Conservation (phyloP, 1,284 basidiomycete species). For the Tremellales sp. region DNA sequence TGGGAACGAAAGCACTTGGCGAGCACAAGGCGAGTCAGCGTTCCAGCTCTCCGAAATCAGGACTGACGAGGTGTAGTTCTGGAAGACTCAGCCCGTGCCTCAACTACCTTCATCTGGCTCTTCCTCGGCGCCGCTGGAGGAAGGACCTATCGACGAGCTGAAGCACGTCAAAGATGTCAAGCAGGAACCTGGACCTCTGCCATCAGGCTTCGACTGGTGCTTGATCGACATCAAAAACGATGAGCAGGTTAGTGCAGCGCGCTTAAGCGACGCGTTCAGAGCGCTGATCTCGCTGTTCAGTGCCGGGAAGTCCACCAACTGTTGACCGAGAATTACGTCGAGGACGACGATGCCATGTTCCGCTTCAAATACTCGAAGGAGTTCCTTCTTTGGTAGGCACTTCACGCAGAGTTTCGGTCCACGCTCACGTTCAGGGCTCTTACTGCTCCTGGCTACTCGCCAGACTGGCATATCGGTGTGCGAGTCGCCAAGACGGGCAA, state of each 20-base stretch:
- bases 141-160: conserved; percentile 85
- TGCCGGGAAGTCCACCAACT: conserved; percentile 89
- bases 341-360: conserved; percentile 93
- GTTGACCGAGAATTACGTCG: conserved; percentile 90
- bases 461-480: conserved; percentile 95
- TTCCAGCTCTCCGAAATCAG: no score
- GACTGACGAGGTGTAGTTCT: conserved; percentile 60
- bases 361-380: conserved; percentile 94
- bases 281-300: conserved; percentile 49
- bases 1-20: conserved; percentile 69
- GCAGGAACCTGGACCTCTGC: conserved; percentile 81
- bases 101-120: conserved; percentile 50
- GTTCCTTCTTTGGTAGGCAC: conserved; percentile 79
- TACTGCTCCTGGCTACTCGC: conserved; percentile 85
- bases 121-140: conserved; percentile 57
- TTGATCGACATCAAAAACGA: conserved; percentile 74
- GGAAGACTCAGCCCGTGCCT: conserved; percentile 92
- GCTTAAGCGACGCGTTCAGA: conserved; percentile 1
- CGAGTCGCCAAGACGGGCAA: conserved; percentile 85
- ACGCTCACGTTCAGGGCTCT: conserved; percentile 67
- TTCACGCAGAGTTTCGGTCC: not conserved
- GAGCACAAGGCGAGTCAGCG: conserved; percentile 69
- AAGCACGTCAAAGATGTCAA: conserved; percentile 73
- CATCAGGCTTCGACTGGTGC: conserved; percentile 91
- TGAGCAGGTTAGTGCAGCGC: conserved; percentile 62